Evolutionary conservation across 176 grass and related monocot species (phyloP).

Genomic region (Phyllostachys edulis): DNA sequence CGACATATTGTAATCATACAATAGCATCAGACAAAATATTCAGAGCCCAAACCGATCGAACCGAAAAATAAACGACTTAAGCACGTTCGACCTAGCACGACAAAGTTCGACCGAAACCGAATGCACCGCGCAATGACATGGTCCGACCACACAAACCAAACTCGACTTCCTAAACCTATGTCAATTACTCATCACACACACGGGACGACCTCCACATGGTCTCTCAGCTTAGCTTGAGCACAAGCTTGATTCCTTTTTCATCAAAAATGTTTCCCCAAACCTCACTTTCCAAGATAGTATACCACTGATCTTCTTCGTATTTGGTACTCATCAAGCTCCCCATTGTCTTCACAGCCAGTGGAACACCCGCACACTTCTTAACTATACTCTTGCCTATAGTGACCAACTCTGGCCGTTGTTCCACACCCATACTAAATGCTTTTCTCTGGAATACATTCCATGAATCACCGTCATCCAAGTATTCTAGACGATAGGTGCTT

Average conservation of each 20-base stretch:
- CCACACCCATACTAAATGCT: constrained; percentile 16
- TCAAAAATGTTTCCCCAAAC: constrained; percentile 5
- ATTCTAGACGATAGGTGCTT: too few species aligned
- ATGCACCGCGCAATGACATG: too few species aligned
- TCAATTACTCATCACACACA: too few species aligned
- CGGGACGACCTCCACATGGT: too few species aligned
- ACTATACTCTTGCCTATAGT: neutral
- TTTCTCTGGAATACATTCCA: constrained; percentile 23
- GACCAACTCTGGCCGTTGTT: neutral
- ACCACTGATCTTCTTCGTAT: neutral
- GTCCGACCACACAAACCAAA: too few species aligned
- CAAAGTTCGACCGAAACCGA: too few species aligned
- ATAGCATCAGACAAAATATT: too few species aligned
- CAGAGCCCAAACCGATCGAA: too few species aligned
- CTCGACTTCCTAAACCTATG: too few species aligned
- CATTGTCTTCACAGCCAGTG: constrained; percentile 15
- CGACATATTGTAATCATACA: too few species aligned
- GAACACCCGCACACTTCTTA: constrained; percentile 17
- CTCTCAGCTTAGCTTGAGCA: neutral
- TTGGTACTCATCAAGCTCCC: constrained; percentile 1
- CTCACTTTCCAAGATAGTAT: neutral
- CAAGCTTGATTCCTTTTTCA: neutral
- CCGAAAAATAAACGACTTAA: too few species aligned
- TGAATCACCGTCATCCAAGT: neutral
- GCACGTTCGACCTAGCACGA: too few species aligned